Evolutionary conservation across 1,139 yeast species (phyloP), one percentile per base, ranked within the genome.

Genomic region (Sugiyamaella sp.): DNA sequence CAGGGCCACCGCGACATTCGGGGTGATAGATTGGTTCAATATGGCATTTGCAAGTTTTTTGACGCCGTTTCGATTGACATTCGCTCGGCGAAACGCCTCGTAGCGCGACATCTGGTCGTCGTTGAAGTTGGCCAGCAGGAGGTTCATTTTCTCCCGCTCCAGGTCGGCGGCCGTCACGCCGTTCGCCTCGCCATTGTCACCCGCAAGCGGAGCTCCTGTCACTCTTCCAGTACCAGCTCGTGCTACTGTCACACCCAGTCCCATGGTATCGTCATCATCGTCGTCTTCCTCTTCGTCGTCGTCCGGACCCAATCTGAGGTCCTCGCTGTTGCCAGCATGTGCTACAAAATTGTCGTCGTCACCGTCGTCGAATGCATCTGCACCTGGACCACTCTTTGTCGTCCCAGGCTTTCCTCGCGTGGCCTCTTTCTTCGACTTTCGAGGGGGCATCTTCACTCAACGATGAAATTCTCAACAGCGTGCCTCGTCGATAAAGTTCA

Each of bases 21-120:
- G 89, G 1, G 95, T 85, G n/a, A 90, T 82, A 44, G 86, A 83
- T 66, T 90, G 97, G 21, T 90, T 90, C 47, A 89, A 74, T 0
- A 87, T 87, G 12, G 86, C 81, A 61, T 86, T 86, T 14, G 96
- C 91, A 20, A 90, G 75, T 64, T 86, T 88, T 68, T 88, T 88
- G 12, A 91, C 88, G 1, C 90, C 89, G 1, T 85, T 80, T 59
- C 86, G 84, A 64, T 87, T 89, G 49, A 93, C 74, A 33, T 89
- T 86, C 53, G 95, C 86, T 61, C 98, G 77, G 60, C 97, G 79
- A 68, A 85, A 90, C 10, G 88, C 89, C 66, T 90, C 97, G 69
- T 90, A 91, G 50, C 97, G 72, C 57, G 85, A 85, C 85, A 89
- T 85, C 66, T 93, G 97, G 38, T 84, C 88, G n/a, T 81, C 81